phyloP scores from a whole-genome alignment of 2,329 filamentous ascomycete species.

The Lecanoromycetidae sp. region DNA sequence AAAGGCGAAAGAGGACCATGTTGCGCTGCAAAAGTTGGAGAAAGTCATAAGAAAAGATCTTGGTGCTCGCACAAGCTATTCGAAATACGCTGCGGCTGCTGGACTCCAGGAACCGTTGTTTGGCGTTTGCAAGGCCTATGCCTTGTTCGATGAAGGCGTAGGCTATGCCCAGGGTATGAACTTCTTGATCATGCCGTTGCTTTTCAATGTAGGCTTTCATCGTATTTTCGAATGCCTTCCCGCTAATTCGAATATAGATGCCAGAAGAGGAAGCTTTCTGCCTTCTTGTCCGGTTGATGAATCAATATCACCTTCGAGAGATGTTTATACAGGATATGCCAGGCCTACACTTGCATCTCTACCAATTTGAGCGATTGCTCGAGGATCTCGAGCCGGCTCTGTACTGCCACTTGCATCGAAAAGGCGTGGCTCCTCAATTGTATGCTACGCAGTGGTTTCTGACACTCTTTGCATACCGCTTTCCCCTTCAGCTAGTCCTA shows the following conservation, averaged over 20 bases:
- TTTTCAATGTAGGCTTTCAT: conserved; percentile 64
- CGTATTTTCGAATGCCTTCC: background rate
- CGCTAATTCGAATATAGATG: conserved; percentile 47
- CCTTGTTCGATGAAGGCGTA: conserved; percentile 83
- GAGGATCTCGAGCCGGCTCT: conserved; percentile 90
- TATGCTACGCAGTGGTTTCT: conserved; percentile 99
- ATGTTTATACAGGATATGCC: conserved; percentile 95
- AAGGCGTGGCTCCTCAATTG: conserved; percentile 76
- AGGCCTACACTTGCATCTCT: conserved; percentile 81
- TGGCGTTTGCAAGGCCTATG: conserved; percentile 94
- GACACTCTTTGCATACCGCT: conserved; percentile 95
- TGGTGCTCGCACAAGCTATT: conserved; percentile 87
- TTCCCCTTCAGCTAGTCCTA: conserved; percentile 88
- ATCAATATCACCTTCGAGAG: conserved; percentile 84
- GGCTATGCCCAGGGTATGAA: conserved; percentile 99
- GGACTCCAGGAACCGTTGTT: conserved; percentile 89
- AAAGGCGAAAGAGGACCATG: conserved; percentile 65
- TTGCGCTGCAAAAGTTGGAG: conserved; percentile 67
- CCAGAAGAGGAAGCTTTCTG: conserved; percentile 95
- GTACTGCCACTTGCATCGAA: conserved; percentile 83
- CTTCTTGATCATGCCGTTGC: conserved; percentile 87
- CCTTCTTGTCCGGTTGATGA: conserved; percentile 86
- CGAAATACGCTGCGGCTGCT: conserved; percentile 83
- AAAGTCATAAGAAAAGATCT: conserved; percentile 85
- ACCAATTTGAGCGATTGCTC: conserved; percentile 86